These are phyloP conservation scores for Citrus sinensis DNA, from an alignment of 345 rosid genomes.

Conservation along the genomic window DNA sequence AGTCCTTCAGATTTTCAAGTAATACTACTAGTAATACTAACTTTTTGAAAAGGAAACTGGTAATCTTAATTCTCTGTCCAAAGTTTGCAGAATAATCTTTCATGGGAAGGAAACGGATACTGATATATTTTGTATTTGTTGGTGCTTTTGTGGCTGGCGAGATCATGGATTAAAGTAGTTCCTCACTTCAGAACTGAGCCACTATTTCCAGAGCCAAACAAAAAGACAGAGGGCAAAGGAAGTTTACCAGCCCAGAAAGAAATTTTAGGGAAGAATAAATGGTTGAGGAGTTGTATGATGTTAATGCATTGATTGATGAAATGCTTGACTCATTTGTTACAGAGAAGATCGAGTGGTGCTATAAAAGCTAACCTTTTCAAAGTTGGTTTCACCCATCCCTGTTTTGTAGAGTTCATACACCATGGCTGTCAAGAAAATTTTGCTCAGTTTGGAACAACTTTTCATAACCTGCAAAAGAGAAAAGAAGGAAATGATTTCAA, in stretches of 20 bases:
- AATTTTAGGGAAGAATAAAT: not conserved
- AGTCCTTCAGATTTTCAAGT: not conserved
- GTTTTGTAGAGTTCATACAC: slow-evolving; percentile 92
- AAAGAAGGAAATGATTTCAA: not conserved
- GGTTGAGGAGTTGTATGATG: not conserved
- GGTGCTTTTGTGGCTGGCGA: not conserved
- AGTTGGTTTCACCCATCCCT: slow-evolving; percentile 85
- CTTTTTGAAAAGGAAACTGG: not conserved
- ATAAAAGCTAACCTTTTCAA: slow-evolving; percentile 61
- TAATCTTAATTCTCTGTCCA: not conserved
- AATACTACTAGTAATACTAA: too few species aligned
- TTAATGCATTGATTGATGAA: too few species aligned
- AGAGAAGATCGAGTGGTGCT: not conserved
- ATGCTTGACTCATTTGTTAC: too few species aligned
- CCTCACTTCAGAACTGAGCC: not conserved
- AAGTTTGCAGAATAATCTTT: not conserved
- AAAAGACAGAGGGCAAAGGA: not conserved
- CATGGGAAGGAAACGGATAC: not conserved
- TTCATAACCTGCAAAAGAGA: slow-evolving; percentile 60
- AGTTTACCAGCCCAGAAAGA: not conserved
- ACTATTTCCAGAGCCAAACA: not conserved
- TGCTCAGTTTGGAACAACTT: slow-evolving; percentile 60
- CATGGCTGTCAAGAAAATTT: slow-evolving; percentile 91
- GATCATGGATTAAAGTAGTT: not conserved
- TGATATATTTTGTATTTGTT: not conserved